Conservation (phyloP, 768 basidiomycete species). For the Naganishia vaughanmartiniae region DNA sequence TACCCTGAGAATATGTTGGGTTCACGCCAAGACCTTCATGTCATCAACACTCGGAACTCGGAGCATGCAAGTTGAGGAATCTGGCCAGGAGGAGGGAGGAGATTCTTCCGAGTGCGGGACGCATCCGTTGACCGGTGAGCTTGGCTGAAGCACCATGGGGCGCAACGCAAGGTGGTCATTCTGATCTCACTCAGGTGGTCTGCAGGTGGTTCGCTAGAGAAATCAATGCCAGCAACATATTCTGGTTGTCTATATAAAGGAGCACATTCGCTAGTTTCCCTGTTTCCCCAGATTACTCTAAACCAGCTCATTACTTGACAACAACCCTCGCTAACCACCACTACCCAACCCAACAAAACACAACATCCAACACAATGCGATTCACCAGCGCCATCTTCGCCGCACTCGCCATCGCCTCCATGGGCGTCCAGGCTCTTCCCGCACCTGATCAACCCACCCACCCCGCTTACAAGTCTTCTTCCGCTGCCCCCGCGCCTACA, state of each 20-base stretch:
- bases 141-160: too few species aligned
- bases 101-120: too few species aligned
- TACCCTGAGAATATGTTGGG: too few species aligned
- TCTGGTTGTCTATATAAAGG: not conserved
- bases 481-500: not conserved
- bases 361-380: conserved; percentile 6
- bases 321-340: not conserved
- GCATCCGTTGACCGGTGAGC: too few species aligned
- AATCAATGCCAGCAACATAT: not conserved
- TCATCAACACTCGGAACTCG: too few species aligned
- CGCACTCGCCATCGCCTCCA: conserved; percentile 13
- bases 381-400: conserved; percentile 11
- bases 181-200: too few species aligned
- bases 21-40: too few species aligned
- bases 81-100: too few species aligned
- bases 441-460: conserved; percentile 8
- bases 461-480: not conserved
- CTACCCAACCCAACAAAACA: not conserved
- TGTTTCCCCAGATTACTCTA: not conserved
- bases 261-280: not conserved
- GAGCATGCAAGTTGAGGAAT: too few species aligned
- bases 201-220: too few species aligned
- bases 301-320: not conserved
- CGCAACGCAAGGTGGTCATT: too few species aligned
- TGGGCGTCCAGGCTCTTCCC: conserved; percentile 10